Percentiles rank a stretch among this genome's conserved stretches.
These are phyloP conservation scores for Melampsora americana DNA, from an alignment of 1,284 basidiomycete genomes.

Conservation along the genomic window DNA sequence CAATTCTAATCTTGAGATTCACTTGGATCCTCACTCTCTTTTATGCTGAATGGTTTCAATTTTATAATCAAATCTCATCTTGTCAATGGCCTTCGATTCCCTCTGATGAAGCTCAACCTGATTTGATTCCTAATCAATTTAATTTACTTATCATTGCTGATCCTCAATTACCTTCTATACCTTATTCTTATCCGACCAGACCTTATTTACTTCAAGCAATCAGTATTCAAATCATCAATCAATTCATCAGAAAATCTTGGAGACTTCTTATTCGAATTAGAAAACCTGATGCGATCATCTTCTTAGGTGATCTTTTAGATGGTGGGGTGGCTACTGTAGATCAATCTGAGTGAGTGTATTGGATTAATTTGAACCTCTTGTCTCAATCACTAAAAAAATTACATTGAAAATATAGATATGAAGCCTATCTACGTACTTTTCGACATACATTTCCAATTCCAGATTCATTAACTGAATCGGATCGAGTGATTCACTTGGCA, in stretches of 20 bases:
- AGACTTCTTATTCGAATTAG: slow-evolving; percentile 1
- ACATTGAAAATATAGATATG: slow-evolving; percentile 60
- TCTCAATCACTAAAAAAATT: slow-evolving; percentile 8
- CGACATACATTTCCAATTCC: slow-evolving; percentile 57
- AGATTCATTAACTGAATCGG: slow-evolving; percentile 57
- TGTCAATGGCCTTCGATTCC: slow-evolving; percentile 27
- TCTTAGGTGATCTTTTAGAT: slow-evolving; percentile 75
- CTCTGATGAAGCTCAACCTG: background rate
- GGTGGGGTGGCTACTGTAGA: slow-evolving; percentile 64
- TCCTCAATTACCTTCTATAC: slow-evolving; percentile 36
- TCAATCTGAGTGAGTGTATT: slow-evolving; percentile 64
- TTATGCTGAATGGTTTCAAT: slow-evolving; percentile 27
- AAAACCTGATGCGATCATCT: slow-evolving; percentile 67
- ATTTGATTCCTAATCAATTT: background rate
- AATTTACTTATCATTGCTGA: slow-evolving; percentile 42
- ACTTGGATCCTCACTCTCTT: slow-evolving; percentile 17
- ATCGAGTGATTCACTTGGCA: slow-evolving; percentile 66
- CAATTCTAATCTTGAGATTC: slow-evolving; percentile 2
- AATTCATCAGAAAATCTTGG: slow-evolving; percentile 44
- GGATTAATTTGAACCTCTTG: slow-evolving; percentile 42
- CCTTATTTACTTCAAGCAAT: slow-evolving; percentile 1
- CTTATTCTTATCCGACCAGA: slow-evolving; percentile 31
- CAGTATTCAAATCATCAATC: slow-evolving; percentile 31
- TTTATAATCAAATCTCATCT: slow-evolving; percentile 1
- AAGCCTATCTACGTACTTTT: slow-evolving; percentile 63